Base-by-base conservation (phyloP, 805 yeast genomes). In the Zygosaccharomyces rouxii region DNA sequence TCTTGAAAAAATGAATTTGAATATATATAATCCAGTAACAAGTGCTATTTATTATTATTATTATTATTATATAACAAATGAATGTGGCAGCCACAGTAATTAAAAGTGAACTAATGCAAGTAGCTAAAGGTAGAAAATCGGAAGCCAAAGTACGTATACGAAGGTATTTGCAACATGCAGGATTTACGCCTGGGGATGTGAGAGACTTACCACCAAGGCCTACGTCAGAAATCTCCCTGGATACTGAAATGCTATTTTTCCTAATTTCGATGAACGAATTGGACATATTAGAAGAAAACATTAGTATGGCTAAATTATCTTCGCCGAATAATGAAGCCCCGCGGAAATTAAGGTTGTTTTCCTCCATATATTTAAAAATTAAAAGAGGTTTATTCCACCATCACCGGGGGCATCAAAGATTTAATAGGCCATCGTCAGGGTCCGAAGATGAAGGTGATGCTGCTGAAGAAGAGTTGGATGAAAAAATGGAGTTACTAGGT, bases 181-280 rank as follows among this genome's bases (percentile, higher is more conserved):
- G 44, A 18, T 18, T 41, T 29, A n/a, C 9, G 7, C 21, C 9
- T 5, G 26, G 26, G n/a, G 6, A 18, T 11, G 35, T n/a, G 3
- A 18, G 16, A 26, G 44, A 41, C 3, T 19, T 28, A 21, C 35
- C 35, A n/a, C 33, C 35, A 3, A 45, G 9, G n/a, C 23, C 43
- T 11, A 28, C 48, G 7, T 30, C 35, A 9, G 51, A 38, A 19
- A 10, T 45, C 7, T 51, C 47, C 16, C 47, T 51, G 16, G 51
- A 51, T 37, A 38, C 54, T 6, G 54, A 51, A 26, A 37, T 51
- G 45, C 35, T 51, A 4, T 35, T 47, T 33, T 19, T 22, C 14
- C 39, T 51, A 16, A 38, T 51, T 44, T 31, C 33, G 13, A 26
- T 47, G 44, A 51, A 46, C 31, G 47, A 46, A n/a, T 33, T 42